Evolutionary conservation across 495 filamentous ascomycete species (phyloP), one percentile per base, ranked within the genome.

Genomic region (Trichoderma reesei): DNA sequence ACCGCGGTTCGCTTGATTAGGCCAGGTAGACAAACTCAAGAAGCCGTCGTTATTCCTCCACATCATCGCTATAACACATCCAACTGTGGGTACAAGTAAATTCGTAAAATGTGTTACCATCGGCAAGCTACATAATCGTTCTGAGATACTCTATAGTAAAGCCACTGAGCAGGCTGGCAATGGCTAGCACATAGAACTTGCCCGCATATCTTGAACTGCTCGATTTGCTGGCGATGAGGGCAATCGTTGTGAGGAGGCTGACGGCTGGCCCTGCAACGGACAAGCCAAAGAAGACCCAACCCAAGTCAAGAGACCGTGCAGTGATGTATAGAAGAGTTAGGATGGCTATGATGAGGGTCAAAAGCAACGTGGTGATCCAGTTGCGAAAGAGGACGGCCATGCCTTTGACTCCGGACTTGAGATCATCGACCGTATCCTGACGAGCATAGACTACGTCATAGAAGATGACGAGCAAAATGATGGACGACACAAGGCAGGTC

Each of bases 371-470:
- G 10, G 14, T 42, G 13, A 41, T 39, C 36, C 20, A 42, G 37
- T 62, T 38, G 20, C 38, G 34, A 37, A 62, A 62, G 60, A 37
- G 60, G 26, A 62, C 60, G 1, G 60, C 60, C 60, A 62, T 62
- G 37, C 36, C 65, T 62, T 67, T 72, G 42, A 75, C 65, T 11
- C 72, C 72, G 4, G 66, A 70, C 63, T 72, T 65, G 6, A 68
- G 10, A 41, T 75, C 72, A 20, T 70, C 71, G 2, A 26, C 60
- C n/a, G 68, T 59, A 61, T 73, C 73, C 60, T 71, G 72, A 60
- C 68, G 68, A 1, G 73, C 72, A 61, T 72, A 74, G 39, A 75
- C 64, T 11, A 70, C 72, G 62, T 75, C 73, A 56, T 67, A 72
- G 18, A 72, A 68, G 13, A 73, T 63, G 31, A 67, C 69, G 69